phyloP scores from a whole-genome alignment of 805 yeast genomes.

The Lipomyces spencermartinsiae region DNA sequence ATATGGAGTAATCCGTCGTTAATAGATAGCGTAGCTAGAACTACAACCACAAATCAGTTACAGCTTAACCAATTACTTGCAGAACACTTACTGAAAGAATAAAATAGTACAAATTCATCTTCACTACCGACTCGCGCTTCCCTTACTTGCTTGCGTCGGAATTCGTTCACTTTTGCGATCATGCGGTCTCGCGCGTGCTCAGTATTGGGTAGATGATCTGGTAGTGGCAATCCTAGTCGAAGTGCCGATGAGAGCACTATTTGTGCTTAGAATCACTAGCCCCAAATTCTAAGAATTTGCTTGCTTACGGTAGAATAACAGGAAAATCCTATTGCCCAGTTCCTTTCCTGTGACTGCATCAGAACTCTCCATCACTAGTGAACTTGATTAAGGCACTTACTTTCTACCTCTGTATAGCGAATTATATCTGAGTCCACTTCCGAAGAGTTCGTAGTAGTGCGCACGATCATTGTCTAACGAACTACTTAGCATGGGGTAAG shows the following conservation, averaged over 20 bases:
- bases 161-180: constrained; percentile 67
- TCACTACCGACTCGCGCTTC: constrained; percentile 53
- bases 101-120: constrained; percentile 78
- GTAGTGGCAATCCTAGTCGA: constrained; percentile 76
- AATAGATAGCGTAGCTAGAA: constrained; percentile 71
- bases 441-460: constrained; percentile 63
- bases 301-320: constrained; percentile 64
- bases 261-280: background rate
- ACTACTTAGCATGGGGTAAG: background rate
- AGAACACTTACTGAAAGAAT: constrained; percentile 57
- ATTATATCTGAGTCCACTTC: constrained; percentile 64
- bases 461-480: constrained; percentile 56
- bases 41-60: constrained; percentile 9
- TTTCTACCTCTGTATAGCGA: constrained; percentile 52
- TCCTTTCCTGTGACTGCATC: constrained; percentile 47
- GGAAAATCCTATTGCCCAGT: constrained; percentile 71
- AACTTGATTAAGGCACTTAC: constrained; percentile 38
- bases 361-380: background rate
- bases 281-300: constrained; percentile 26
- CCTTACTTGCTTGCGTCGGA: constrained; percentile 51
- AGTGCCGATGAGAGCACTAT: constrained; percentile 73
- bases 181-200: constrained; percentile 75
- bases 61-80: background rate
- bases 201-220: constrained; percentile 77
- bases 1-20: constrained; percentile 68